Base-by-base conservation (phyloP, 306 rosid species). In the Calophaca sinica region DNA sequence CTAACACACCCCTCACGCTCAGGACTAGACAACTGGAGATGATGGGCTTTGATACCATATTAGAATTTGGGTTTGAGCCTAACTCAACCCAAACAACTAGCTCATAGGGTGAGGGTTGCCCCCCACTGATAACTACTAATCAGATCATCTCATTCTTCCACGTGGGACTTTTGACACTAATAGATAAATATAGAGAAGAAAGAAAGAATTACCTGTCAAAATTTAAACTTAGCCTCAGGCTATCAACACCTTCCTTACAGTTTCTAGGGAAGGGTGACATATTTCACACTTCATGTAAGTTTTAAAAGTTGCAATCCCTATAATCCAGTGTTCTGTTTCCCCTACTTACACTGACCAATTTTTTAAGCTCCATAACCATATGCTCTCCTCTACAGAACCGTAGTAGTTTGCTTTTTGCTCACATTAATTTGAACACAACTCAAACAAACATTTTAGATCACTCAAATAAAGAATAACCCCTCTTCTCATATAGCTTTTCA, bases 171-270 rank as follows among this genome's bases (percentile, higher is more conserved):
- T n/a, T n/a, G n/a, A n/a, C n/a, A n/a, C n/a, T n/a, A n/a, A n/a
- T n/a, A n/a, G n/a, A n/a, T n/a, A n/a, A n/a, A n/a, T n/a, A 44
- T 50, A 50, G 55, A 50, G 2, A 50, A 13, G 55, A 50, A 50
- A 48, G 15, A 50, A 68, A 15, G 11, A 69, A 0, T 41, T 73
- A 93, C 96, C 96, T 93, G 79, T 89, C 87, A 80, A 89, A 69
- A 50, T 85, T 93, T 67, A 93, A 90, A 68, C 89, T 88, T 28
- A 93, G 79, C 87, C 86, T 89, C 6, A 90, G 82, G 81, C 91
- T 86, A 4, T 89, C 93, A 71, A 83, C 90, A 93, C 96, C 59
- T 91, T 92, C 98, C 92, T 90, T 42, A 93, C 66, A 41, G 88
- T 42, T 82, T 93, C 96, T 35, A 93, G 77, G 36, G 98, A 90